Conservation (phyloP, 495 filamentous ascomycete species). For the Penicillium steckii region DNA sequence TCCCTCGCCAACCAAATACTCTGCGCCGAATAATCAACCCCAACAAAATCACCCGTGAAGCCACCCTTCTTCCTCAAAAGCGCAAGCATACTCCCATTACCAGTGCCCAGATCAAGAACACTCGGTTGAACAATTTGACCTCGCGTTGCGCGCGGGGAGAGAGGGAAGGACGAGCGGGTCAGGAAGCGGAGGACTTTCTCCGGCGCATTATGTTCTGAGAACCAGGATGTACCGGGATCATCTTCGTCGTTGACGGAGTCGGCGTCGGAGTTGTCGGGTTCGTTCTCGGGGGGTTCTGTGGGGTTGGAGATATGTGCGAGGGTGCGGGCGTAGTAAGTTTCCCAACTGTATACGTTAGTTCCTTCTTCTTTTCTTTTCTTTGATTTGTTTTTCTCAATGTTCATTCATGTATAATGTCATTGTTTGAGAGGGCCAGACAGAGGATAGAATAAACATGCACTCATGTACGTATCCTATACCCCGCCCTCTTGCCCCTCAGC, state of each 20-base stretch:
- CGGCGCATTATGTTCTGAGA: conserved; percentile 51
- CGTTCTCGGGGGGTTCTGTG: conserved; percentile 6
- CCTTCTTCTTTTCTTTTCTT: background rate
- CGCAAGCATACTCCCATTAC: conserved; percentile 88
- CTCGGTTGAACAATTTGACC: conserved; percentile 23
- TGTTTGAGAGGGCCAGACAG: background rate
- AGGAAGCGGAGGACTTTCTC: conserved; percentile 49
- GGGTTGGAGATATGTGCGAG: conserved; percentile 35
- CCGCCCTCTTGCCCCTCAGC: background rate
- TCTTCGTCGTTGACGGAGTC: conserved; percentile 39
- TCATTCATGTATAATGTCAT: background rate
- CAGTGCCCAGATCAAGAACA: conserved; percentile 81
- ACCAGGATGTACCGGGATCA: conserved; percentile 53
- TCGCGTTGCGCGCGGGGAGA: conserved; percentile 30
- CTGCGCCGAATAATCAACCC: conserved; percentile 79
- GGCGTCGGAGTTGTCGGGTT: conserved; percentile 10
- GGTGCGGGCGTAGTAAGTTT: conserved; percentile 47
- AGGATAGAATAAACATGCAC: background rate
- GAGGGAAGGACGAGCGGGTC: conserved; percentile 34
- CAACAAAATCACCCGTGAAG: conserved; percentile 65
- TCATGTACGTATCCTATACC: background rate
- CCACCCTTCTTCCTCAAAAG: conserved; percentile 59
- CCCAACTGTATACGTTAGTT: conserved; percentile 32
- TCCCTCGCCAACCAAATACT: conserved; percentile 69
- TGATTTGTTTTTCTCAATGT: background rate